Evolutionary conservation across 176 grass and related monocot genomes (phyloP), one percentile per base, ranked within the genome.

Genomic region (Miscanthus lutarioriparius): DNA sequence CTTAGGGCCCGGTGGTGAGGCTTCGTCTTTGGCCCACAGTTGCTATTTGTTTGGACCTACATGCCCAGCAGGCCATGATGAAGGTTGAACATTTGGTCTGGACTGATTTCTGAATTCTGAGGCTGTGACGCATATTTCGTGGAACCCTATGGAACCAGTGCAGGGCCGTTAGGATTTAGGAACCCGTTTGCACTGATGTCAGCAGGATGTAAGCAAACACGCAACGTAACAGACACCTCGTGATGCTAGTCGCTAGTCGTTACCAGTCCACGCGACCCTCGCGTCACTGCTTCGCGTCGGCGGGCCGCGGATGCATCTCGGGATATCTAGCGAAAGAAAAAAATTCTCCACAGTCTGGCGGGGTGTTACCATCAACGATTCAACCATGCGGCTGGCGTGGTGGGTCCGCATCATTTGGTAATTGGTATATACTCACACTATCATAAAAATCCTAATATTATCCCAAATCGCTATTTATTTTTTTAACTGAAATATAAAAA

Each of bases 101-200:
- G 47, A 28, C 72, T 75, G 26, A 73, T 28, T 22, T 22, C 19
- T 22, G 20, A 56, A 56, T 56, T 58, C 54, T 23, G 22, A 58
- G 20, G 20, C 22, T 58, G 54, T 58, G 54, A 58, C 53, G 53
- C 53, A 10, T n/a, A 58, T 58, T 58, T 58, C 8, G 7, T 22
- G 7, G 49, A 20, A 53, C 0, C 3, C 47, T 17, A 16, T 17
- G 15, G 15, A 17, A 47, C 44, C 44, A 47, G 13, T 47, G 4
- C 13, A 47, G 22, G 22, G 2, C 38, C 36, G 10, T 6, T 13
- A 47, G 25, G 26, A 77, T 9, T 6, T 13, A 47, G 25, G 26
- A 77, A 77, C 51, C 10, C 74, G 74, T 58, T 40, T 40, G 75
- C 75, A 27, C 22, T 77, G 75, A 77, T n/a, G 22, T 27, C 22